Evolutionary conservation across 805 yeast species (phyloP).

Genomic region (Metschnikowia kofuensis): DNA sequence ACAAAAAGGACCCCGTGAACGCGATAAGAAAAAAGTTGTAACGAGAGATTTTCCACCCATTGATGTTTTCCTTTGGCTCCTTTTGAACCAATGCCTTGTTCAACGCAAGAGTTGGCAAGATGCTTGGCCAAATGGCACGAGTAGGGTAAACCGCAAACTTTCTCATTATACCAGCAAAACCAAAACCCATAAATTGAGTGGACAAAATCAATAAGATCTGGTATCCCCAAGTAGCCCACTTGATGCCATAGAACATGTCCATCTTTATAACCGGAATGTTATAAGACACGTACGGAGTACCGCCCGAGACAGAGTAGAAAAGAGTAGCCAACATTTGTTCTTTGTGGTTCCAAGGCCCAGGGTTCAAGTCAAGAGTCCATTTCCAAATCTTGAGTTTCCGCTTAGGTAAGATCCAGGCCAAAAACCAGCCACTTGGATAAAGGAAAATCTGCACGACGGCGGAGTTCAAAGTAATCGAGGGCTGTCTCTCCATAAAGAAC

Average conservation of each 20-base stretch:
- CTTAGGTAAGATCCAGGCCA: conserved; percentile 45
- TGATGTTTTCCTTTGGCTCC: conserved; percentile 28
- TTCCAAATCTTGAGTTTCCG: conserved; percentile 29
- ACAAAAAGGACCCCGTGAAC: conserved; percentile 21
- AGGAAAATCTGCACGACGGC: conserved; percentile 18
- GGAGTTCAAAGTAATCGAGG: conserved; percentile 14
- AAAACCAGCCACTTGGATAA: conserved; percentile 28
- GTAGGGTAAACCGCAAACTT: conserved; percentile 47
- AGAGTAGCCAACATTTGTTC: conserved; percentile 65
- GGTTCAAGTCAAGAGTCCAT: conserved; percentile 45
- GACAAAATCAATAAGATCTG: conserved; percentile 23
- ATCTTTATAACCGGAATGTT: conserved; percentile 24
- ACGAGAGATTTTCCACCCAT: conserved; percentile 33
- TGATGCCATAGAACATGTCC: conserved; percentile 26
- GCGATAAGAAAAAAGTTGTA: conserved; percentile 20
- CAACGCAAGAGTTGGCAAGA: conserved; percentile 29
- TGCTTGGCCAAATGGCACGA: conserved; percentile 51
- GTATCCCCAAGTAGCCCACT: conserved; percentile 29
- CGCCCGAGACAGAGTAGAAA: conserved; percentile 33
- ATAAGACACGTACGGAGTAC: conserved; percentile 28
- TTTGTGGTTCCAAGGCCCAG: conserved; percentile 63
- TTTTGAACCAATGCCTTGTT: conserved; percentile 39
- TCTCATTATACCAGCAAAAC: conserved; percentile 29
- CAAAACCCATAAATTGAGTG: conserved; percentile 30
- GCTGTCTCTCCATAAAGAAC: conserved; percentile 18